These are phyloP conservation scores for Salvia miltiorrhiza DNA, from an alignment of 257 asterid species.

Conservation along the genomic window DNA sequence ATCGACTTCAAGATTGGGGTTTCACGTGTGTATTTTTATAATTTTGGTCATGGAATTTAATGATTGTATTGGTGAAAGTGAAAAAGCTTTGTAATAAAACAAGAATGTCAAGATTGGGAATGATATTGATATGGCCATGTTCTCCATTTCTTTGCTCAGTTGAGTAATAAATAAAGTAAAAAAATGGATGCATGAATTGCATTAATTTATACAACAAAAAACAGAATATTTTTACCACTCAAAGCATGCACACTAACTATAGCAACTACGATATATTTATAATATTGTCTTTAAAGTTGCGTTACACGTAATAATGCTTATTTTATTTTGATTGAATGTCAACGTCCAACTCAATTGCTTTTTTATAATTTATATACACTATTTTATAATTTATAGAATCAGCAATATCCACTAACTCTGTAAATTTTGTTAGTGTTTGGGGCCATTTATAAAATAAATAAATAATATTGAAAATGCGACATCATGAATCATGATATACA, in stretches of 20 bases:
- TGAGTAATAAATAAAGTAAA: background rate
- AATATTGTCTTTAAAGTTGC: background rate
- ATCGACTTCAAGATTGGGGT: background rate
- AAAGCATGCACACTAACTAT: background rate
- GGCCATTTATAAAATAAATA: too few species aligned
- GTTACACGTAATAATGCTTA: background rate
- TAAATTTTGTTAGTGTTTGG: background rate
- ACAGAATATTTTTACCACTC: background rate
- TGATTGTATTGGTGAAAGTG: slow-evolving; percentile 12
- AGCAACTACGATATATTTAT: background rate
- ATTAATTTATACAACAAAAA: background rate
- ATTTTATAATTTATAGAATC: too few species aligned
- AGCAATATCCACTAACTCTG: background rate
- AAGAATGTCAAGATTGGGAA: background rate
- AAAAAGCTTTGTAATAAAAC: background rate
- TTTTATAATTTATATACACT: background rate
- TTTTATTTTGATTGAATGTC: background rate
- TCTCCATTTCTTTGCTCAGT: background rate
- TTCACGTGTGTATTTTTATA: background rate
- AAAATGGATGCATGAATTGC: background rate
- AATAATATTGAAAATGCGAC: too few species aligned
- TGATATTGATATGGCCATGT: background rate
- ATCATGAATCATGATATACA: too few species aligned
- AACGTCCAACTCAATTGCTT: background rate
- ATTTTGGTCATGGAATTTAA: slow-evolving; percentile 1